Percentiles rank a stretch among this genome's conserved stretches.
Conservation (phyloP, 176 grass and related monocot species). For the Dactylis glomerata region DNA sequence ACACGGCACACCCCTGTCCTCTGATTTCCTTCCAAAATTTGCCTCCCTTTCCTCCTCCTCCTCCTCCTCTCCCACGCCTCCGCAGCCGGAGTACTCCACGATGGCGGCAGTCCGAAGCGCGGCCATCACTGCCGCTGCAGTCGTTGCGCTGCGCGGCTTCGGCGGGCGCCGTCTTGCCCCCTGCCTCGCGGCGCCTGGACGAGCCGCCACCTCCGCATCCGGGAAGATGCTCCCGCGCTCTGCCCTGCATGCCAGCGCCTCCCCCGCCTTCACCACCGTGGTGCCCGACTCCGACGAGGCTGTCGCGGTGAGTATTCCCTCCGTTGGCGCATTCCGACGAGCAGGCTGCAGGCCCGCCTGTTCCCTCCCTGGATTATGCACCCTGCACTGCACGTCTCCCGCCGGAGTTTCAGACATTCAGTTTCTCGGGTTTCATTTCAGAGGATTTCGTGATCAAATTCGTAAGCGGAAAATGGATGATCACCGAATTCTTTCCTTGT, state of each 20-base stretch:
- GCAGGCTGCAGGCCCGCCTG: not conserved
- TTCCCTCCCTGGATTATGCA: not conserved
- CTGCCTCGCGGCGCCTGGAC: not conserved
- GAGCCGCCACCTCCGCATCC: not conserved
- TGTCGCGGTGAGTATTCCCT: not conserved
- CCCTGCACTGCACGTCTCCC: not conserved
- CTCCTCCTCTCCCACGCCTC: not conserved
- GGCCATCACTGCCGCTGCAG: not conserved
- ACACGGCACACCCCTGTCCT: not conserved
- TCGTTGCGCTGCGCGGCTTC: not conserved
- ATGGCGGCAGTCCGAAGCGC: slow-evolving; percentile 22
- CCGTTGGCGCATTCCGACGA: not conserved
- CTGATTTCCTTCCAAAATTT: not conserved
- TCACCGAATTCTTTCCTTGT: not conserved
- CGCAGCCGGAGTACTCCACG: not conserved
- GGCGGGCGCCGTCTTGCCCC: not conserved
- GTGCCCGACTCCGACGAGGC: not conserved
- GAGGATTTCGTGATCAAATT: not conserved
- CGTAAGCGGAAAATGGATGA: not conserved
- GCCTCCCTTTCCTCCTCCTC: not conserved
- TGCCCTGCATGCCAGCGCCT: not conserved
- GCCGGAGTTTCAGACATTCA: not conserved
- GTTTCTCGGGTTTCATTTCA: not conserved
- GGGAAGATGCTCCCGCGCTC: not conserved
- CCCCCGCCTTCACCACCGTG: not conserved